Conservation (phyloP, 2,329 filamentous ascomycete species). For the Canariomyces notabilis region DNA sequence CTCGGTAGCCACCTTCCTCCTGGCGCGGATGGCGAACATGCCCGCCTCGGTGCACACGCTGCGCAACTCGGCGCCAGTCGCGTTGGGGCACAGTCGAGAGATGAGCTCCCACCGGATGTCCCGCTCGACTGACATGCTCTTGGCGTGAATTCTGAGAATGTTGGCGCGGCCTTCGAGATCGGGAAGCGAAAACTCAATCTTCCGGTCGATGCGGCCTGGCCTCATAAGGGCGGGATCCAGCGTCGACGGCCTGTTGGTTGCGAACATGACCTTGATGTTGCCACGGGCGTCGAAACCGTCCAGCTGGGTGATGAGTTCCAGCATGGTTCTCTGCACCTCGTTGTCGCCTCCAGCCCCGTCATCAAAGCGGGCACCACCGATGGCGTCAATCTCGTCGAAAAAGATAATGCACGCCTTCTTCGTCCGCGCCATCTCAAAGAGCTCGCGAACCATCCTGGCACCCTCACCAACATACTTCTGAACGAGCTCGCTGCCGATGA, state of each 20-base stretch:
- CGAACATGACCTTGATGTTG: slow-evolving; percentile 99
- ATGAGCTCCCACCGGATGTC: slow-evolving; percentile 99
- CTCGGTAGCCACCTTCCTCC: slow-evolving; percentile 96
- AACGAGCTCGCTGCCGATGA: slow-evolving; percentile 95
- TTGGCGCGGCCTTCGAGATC: slow-evolving; percentile 97
- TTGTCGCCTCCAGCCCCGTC: slow-evolving; percentile 96
- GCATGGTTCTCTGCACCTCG: slow-evolving; percentile 95
- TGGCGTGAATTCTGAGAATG: slow-evolving; percentile 96
- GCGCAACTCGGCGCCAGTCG: slow-evolving; percentile 90
- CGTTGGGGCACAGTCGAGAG: slow-evolving; percentile 92
- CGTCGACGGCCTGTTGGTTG: slow-evolving; percentile 92
- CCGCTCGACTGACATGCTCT: slow-evolving; percentile 98
- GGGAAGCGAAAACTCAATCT: slow-evolving; percentile 97
- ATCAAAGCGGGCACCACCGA: slow-evolving; percentile 92
- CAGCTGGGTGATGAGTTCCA: slow-evolving; percentile 94
- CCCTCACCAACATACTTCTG: slow-evolving; percentile 99
- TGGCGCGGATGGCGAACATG: slow-evolving; percentile 93
- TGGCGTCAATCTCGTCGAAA: slow-evolving; percentile 97
- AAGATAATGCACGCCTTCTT: slow-evolving; percentile 99
- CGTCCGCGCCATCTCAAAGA: slow-evolving; percentile 98
- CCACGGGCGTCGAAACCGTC: slow-evolving; percentile 94
- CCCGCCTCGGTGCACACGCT: slow-evolving; percentile 97
- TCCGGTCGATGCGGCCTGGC: slow-evolving; percentile 93
- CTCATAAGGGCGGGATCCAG: slow-evolving; percentile 96
- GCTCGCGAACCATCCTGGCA: slow-evolving; percentile 94